phyloP scores from a whole-genome alignment of 129 eudicot species.

The Flaveria trinervia region DNA sequence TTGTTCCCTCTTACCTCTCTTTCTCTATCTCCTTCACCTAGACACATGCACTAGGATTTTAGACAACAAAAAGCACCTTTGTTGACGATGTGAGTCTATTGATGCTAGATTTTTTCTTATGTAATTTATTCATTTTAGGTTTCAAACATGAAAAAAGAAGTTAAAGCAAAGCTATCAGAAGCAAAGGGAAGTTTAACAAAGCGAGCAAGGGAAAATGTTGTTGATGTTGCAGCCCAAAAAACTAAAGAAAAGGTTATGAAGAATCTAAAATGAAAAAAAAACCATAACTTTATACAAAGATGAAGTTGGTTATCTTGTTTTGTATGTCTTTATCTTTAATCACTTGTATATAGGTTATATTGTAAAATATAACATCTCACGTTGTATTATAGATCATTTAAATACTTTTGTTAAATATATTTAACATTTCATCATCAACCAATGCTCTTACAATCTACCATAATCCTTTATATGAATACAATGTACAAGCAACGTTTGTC shows the following conservation, averaged over 20 bases:
- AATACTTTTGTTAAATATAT: not conserved
- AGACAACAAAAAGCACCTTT: no score
- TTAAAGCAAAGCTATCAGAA: conserved; percentile 33
- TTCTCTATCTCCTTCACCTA: no score
- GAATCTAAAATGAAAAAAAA: conserved; percentile 22
- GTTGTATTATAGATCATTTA: not conserved
- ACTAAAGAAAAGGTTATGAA: conserved; percentile 37
- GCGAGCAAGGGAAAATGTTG: conserved; percentile 37
- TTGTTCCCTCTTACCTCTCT: no score
- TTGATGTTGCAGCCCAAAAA: conserved; percentile 37
- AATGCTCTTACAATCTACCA: not conserved
- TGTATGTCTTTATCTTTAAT: no score
- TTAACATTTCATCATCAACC: not conserved
- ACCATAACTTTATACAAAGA: not conserved
- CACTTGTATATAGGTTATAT: not conserved
- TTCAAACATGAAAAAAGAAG: conserved; percentile 28
- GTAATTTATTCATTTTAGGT: conserved; percentile 24
- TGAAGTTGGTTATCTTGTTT: no score
- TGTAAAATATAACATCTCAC: not conserved
- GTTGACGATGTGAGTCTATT: no score
- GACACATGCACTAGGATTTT: no score
- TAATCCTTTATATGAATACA: not conserved
- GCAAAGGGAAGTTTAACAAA: conserved; percentile 30
- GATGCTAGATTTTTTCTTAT: not conserved
- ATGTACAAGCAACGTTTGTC: not conserved